Evolutionary conservation across 257 asterid species (phyloP).

Genomic region (Rauvolfia tetraphylla): DNA sequence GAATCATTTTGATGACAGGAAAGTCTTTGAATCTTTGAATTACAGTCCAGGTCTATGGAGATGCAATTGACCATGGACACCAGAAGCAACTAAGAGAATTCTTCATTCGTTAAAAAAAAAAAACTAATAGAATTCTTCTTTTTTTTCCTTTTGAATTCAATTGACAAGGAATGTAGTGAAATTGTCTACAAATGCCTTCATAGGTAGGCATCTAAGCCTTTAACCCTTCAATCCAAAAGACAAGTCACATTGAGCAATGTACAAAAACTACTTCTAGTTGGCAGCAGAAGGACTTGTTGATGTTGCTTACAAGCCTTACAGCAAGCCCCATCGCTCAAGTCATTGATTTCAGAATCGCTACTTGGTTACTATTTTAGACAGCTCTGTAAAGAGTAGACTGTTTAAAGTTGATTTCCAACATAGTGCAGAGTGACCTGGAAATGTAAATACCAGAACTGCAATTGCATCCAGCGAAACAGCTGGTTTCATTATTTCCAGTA

Average conservation of each 20-base stretch:
- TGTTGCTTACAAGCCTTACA: neutral
- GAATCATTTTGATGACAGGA: neutral
- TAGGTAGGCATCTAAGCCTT: neutral
- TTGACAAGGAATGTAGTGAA: neutral
- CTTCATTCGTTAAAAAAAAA: no score
- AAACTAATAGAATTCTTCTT: no score
- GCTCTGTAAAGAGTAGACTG: neutral
- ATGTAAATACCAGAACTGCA: slow-evolving; percentile 65
- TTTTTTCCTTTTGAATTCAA: no score
- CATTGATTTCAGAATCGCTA: neutral
- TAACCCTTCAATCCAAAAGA: neutral
- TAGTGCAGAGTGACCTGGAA: slow-evolving; percentile 13
- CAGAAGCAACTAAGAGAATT: neutral
- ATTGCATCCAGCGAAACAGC: slow-evolving; percentile 74
- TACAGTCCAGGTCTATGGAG: neutral
- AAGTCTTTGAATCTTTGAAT: neutral
- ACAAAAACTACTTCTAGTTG: neutral
- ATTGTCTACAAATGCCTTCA: neutral
- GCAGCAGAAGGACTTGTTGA: neutral
- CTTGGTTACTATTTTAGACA: neutral
- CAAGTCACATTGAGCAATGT: neutral
- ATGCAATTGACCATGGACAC: neutral
- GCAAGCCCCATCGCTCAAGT: neutral
- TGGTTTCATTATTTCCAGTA: slow-evolving; percentile 35
- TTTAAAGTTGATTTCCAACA: neutral